Percentiles rank a stretch among this genome's conserved stretches.
phyloP scores from a whole-genome alignment of 192 early-diverging fungal species.

The Coemansia sp. region DNA sequence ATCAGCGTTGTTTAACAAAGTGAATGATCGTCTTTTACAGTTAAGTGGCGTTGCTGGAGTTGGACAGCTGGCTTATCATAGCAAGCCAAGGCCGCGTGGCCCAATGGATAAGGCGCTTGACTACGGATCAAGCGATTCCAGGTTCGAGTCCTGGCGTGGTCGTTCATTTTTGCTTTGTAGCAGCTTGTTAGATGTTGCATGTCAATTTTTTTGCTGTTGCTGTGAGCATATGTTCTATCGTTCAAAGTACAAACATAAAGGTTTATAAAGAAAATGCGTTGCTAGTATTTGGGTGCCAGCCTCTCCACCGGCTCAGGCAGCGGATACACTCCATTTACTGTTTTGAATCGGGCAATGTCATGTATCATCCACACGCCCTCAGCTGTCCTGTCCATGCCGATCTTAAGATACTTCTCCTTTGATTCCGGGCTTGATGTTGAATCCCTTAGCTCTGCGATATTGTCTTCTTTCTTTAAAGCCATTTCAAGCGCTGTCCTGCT shows the following conservation, averaged over 20 bases:
- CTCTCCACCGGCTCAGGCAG: background rate
- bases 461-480: background rate
- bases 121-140: conserved; percentile 13
- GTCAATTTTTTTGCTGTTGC: too few species aligned
- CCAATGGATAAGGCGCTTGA: conserved; percentile 13
- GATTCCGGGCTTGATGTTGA: background rate
- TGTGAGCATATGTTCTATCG: too few species aligned
- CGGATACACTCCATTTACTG: background rate
- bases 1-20: too few species aligned
- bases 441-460: too few species aligned
- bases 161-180: background rate
- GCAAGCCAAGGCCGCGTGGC: conserved; percentile 4
- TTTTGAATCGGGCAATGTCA: background rate
- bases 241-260: too few species aligned
- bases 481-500: background rate
- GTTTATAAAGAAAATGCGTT: too few species aligned
- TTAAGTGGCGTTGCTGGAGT: background rate
- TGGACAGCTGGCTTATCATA: background rate
- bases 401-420: background rate
- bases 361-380: background rate
- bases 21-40: too few species aligned
- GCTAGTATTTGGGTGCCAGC: background rate
- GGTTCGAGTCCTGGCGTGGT: conserved; percentile 7
- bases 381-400: background rate
- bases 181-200: too few species aligned